phyloP scores from a whole-genome alignment of 768 basidiomycete genomes.

The Neoboletus magnificus region DNA sequence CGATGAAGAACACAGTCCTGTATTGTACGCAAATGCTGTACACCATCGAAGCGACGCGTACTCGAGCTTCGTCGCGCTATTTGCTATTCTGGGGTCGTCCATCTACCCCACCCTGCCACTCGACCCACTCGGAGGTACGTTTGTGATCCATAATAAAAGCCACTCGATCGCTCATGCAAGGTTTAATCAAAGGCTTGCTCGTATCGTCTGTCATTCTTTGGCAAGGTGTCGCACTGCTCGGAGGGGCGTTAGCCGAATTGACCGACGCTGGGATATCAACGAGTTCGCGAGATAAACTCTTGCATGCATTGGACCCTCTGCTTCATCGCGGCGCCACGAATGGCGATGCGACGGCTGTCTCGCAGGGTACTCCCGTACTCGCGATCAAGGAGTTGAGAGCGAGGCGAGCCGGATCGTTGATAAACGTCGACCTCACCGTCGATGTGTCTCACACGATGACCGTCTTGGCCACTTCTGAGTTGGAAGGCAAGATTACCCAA shows the following conservation, averaged over 20 bases:
- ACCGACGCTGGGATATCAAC: constrained; percentile 78
- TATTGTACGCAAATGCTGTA: constrained; percentile 91
- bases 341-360: constrained; percentile 11
- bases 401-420: constrained; percentile 72
- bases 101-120: constrained; percentile 81
- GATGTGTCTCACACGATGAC: constrained; percentile 60
- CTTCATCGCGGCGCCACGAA: constrained; percentile 31
- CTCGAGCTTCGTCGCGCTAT: constrained; percentile 85
- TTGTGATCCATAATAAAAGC: neutral
- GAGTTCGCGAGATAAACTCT: constrained; percentile 50
- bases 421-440: constrained; percentile 80
- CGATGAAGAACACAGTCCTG: constrained; percentile 85
- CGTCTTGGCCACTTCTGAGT: constrained; percentile 50
- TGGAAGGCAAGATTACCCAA: constrained; percentile 61
- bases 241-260: constrained; percentile 73
- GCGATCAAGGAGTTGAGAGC: constrained; percentile 60
- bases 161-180: constrained; percentile 4
- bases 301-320: constrained; percentile 55
- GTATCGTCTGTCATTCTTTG: constrained; percentile 88
- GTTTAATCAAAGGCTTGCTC: constrained; percentile 54
- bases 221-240: constrained; percentile 68
- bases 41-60: constrained; percentile 98
- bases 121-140: constrained; percentile 88
- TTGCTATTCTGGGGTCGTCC: constrained; percentile 90
- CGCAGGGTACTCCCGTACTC: constrained; percentile 32